These are phyloP conservation scores for Cicer bijugum DNA, from an alignment of 306 rosid species.

Conservation along the genomic window DNA sequence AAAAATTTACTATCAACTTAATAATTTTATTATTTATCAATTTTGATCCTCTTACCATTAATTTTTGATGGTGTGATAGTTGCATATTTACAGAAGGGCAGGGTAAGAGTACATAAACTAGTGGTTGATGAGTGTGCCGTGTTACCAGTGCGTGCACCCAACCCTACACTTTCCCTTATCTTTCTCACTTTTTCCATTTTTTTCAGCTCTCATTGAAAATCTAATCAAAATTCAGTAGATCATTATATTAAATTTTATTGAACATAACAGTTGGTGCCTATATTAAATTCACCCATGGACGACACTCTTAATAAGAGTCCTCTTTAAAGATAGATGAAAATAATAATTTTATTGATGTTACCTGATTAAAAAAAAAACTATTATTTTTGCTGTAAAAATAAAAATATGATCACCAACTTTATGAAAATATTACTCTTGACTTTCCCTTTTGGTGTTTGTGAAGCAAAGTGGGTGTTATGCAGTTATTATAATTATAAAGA, in stretches of 20 bases:
- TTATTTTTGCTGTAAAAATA: too few relatives aligned
- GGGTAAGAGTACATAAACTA: not conserved
- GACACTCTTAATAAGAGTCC: too few relatives aligned
- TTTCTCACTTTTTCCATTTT: too few relatives aligned
- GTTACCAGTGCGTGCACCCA: not conserved
- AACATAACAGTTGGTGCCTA: too few relatives aligned
- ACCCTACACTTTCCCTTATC: not conserved
- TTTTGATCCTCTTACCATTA: not conserved
- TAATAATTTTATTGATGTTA: too few relatives aligned
- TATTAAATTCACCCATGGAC: too few relatives aligned
- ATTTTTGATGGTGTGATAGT: not conserved
- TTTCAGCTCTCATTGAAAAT: not conserved
- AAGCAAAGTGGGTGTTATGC: constrained; percentile 34
- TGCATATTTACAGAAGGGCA: not conserved
- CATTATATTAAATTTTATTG: not conserved
- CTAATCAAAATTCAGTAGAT: not conserved
- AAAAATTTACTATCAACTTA: too few relatives aligned
- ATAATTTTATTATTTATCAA: too few relatives aligned
- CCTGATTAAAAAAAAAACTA: too few relatives aligned
- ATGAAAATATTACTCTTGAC: too few relatives aligned
- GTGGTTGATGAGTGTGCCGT: not conserved
- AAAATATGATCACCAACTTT: too few relatives aligned
- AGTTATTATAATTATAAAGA: constrained; percentile 34
- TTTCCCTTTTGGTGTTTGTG: not conserved
- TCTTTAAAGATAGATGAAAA: too few relatives aligned